These are phyloP conservation scores for Silene latifolia DNA, from an alignment of 148 eudicot species.

Conservation along the genomic window DNA sequence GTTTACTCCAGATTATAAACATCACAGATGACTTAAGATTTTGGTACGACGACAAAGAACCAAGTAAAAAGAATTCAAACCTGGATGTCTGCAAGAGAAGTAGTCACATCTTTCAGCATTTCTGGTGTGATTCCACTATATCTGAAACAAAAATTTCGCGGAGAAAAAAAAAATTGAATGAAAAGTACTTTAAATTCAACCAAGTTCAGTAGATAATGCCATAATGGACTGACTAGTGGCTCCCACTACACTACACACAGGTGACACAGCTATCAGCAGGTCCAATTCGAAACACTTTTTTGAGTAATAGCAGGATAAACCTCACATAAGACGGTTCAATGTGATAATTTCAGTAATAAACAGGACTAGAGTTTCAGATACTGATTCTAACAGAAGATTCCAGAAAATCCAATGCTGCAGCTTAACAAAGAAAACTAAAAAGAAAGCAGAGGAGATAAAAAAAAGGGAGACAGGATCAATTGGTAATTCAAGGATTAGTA, in stretches of 20 bases:
- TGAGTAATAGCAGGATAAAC: background rate
- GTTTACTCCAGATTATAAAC: background rate
- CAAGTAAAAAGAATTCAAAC: conserved; percentile 28
- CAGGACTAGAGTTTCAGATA: too few relatives aligned
- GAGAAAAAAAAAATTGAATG: background rate
- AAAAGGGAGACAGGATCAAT: background rate
- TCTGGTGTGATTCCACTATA: conserved; percentile 90
- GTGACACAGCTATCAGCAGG: background rate
- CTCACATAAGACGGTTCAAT: background rate
- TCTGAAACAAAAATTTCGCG: conserved; percentile 30
- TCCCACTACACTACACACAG: background rate
- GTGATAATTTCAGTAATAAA: too few relatives aligned
- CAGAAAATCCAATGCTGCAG: background rate
- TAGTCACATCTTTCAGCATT: conserved; percentile 82
- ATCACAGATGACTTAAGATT: background rate
- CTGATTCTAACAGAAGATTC: background rate
- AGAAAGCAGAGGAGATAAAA: background rate
- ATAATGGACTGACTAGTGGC: background rate
- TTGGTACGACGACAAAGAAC: background rate
- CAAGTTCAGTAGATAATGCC: background rate
- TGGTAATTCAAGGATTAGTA: conserved; percentile 14
- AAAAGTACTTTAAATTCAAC: background rate
- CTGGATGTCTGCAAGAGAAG: conserved; percentile 82
- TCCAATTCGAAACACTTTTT: background rate
- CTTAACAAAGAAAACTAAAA: background rate